These are phyloP conservation scores for Blastobotrys aristatus DNA, from an alignment of 1,139 yeast species.

Conservation along the genomic window DNA sequence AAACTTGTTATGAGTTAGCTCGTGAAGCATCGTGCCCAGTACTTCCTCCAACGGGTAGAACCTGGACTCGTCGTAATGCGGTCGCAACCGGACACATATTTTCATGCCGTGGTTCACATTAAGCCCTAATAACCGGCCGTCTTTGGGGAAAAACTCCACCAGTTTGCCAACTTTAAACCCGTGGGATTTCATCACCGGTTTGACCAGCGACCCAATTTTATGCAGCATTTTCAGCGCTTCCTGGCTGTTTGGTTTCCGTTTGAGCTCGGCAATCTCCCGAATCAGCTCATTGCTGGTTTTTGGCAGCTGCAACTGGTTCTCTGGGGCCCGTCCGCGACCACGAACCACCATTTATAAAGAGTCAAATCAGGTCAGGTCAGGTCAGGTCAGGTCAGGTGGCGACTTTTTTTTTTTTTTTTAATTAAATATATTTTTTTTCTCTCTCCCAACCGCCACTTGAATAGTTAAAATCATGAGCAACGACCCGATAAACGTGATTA, in stretches of 20 bases:
- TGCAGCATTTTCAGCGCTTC: conserved; percentile 32
- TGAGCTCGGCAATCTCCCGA: conserved; percentile 22
- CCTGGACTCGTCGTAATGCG: conserved; percentile 47
- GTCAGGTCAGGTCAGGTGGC: too few relatives aligned
- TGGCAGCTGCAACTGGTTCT: conserved; percentile 2
- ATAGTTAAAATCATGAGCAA: conserved; percentile 3
- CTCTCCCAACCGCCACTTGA: too few relatives aligned
- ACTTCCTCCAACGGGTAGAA: conserved; percentile 66
- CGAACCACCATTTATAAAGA: conserved; percentile 2
- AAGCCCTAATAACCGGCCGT: conserved; percentile 62
- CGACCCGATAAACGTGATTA: conserved; percentile 27
- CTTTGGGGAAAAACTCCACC: conserved; percentile 82
- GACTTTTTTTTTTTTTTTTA: too few relatives aligned
- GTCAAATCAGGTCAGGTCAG: too few relatives aligned
- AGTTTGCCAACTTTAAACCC: conserved; percentile 62
- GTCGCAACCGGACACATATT: conserved; percentile 66
- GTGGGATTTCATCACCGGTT: conserved; percentile 66
- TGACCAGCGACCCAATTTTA: conserved; percentile 33
- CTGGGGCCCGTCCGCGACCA: neutral
- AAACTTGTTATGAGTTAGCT: conserved; percentile 68
- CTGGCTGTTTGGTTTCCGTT: conserved; percentile 27
- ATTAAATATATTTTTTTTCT: too few relatives aligned
- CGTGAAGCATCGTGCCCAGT: conserved; percentile 84
- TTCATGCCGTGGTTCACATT: conserved; percentile 83
- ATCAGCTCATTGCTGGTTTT: conserved; percentile 17